phyloP scores from a whole-genome alignment of 306 rosid species.

The Benincasa hispida region DNA sequence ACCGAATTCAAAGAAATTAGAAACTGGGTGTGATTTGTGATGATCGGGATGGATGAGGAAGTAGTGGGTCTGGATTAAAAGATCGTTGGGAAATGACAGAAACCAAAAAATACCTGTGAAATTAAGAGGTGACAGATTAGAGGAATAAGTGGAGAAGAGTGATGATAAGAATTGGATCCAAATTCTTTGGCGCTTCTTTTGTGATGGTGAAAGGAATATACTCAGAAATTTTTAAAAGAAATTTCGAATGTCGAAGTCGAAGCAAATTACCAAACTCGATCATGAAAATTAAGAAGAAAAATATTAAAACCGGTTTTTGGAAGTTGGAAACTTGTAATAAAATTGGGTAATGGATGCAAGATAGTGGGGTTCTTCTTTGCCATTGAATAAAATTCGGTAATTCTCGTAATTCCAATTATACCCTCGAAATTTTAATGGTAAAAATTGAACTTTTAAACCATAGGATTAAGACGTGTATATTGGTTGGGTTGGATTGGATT shows the following conservation, averaged over 20 bases:
- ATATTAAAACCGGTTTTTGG: neutral
- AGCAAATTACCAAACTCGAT: too few species aligned
- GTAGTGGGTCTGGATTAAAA: neutral
- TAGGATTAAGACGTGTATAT: too few species aligned
- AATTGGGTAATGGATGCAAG: too few species aligned
- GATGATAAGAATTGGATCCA: slow-evolving; percentile 32
- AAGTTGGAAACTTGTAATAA: neutral
- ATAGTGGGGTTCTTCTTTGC: too few species aligned
- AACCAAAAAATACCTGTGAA: neutral
- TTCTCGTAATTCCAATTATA: too few species aligned
- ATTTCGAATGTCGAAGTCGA: too few species aligned
- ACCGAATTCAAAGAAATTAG: neutral
- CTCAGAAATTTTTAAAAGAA: neutral
- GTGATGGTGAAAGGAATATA: slow-evolving; percentile 7
- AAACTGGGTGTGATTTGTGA: neutral
- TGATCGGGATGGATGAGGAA: neutral
- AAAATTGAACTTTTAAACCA: too few species aligned
- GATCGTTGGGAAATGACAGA: neutral
- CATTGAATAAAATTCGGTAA: too few species aligned
- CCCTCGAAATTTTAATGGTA: too few species aligned
- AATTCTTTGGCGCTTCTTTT: slow-evolving; percentile 44
- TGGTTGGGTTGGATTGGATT: too few species aligned
- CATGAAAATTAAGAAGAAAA: too few species aligned
- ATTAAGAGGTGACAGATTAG: neutral
- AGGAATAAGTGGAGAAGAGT: slow-evolving; percentile 6